These are phyloP conservation scores for Anthostomella pinea DNA, from an alignment of 2,329 filamentous ascomycete species.

Conservation along the genomic window DNA sequence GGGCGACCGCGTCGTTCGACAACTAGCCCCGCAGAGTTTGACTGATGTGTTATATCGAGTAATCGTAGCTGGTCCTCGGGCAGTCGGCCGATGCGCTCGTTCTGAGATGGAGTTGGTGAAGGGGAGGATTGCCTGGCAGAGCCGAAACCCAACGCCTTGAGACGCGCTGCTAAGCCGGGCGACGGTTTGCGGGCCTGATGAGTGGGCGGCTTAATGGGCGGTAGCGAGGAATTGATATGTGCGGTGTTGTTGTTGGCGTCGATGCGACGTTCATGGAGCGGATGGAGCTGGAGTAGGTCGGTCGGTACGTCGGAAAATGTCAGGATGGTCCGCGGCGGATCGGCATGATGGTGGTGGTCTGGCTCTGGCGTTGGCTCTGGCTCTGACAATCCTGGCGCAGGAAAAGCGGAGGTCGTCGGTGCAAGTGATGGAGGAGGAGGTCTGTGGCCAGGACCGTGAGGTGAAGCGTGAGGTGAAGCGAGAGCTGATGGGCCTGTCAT, in stretches of 20 bases:
- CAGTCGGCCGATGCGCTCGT: conserved; percentile 62
- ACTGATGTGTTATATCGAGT: conserved; percentile 65
- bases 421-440: conserved; percentile 12
- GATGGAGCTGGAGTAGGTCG: conserved; percentile 39
- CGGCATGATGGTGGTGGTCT: conserved; percentile 30
- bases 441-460: conserved; percentile 9
- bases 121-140: conserved; percentile 38
- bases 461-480: conserved; percentile 16
- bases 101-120: conserved; percentile 28
- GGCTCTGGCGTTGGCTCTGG: conserved; percentile 14
- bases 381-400: conserved; percentile 21
- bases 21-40: conserved; percentile 47
- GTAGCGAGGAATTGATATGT: conserved; percentile 22
- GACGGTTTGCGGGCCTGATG: conserved; percentile 54
- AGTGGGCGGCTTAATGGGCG: conserved; percentile 26
- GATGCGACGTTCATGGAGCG: conserved; percentile 19
- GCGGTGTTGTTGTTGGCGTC: conserved; percentile 20
- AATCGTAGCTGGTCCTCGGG: conserved; percentile 67
- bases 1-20: conserved; percentile 66
- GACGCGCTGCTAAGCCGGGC: conserved; percentile 61
- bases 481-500: conserved; percentile 15
- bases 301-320: conserved; percentile 41
- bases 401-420: conserved; percentile 22
- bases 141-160: conserved; percentile 63
- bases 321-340: conserved; percentile 29